Evolutionary conservation across 305 asterid species (phyloP).

Genomic region (Fraxinus floribunda): DNA sequence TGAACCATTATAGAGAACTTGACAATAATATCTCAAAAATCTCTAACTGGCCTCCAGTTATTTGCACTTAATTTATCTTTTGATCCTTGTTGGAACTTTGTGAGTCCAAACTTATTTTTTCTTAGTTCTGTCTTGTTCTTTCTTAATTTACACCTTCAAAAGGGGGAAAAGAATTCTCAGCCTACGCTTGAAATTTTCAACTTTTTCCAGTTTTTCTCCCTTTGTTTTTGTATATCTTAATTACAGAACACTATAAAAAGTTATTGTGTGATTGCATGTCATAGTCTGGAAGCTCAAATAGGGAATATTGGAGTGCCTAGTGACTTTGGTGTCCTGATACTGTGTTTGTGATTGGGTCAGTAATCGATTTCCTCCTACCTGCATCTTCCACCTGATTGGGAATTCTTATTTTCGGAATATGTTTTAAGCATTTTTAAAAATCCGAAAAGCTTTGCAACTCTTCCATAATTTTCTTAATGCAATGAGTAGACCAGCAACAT

Average conservation of each 20-base stretch:
- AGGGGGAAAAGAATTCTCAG: neutral
- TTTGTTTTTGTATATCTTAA: neutral
- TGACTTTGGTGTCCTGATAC: neutral
- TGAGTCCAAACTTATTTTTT: neutral
- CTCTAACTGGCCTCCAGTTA: slow-evolving; percentile 16
- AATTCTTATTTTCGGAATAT: neutral
- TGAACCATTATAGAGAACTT: slow-evolving; percentile 28
- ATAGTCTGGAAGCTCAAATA: neutral
- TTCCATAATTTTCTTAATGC: neutral
- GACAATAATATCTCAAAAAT: slow-evolving; percentile 13
- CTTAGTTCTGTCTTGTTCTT: neutral
- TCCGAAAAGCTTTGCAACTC: neutral
- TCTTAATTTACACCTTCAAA: neutral
- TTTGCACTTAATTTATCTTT: slow-evolving; percentile 6
- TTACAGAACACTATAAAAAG: neutral
- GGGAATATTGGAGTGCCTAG: neutral
- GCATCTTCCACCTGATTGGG: neutral
- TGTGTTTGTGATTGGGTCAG: neutral
- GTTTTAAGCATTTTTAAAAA: neutral
- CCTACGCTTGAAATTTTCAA: neutral
- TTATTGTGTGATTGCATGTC: neutral
- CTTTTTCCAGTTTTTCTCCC: neutral
- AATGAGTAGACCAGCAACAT: neutral
- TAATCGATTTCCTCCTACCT: neutral
- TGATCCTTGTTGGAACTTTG: neutral